Conservation (phyloP, 768 basidiomycete genomes). For the Albatrellus ellisii region DNA sequence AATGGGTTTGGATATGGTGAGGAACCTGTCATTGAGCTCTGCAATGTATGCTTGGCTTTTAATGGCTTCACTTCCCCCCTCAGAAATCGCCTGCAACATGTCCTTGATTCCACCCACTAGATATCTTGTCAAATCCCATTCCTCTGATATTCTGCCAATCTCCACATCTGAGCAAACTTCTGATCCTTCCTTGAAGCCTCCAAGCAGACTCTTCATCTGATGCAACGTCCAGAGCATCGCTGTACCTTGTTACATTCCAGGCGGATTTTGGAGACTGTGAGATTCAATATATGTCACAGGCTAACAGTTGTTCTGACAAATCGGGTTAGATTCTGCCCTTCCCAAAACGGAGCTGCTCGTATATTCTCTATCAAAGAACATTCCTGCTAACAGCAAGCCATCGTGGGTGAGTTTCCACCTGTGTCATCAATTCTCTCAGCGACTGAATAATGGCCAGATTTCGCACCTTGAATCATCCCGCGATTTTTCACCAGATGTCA, state of each 20-base stretch:
- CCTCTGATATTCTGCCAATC: conserved; percentile 5
- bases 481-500: conserved; percentile 5
- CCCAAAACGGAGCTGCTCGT: conserved; percentile 26
- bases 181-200: conserved; percentile 8
- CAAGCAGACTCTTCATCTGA: neutral
- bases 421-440: neutral
- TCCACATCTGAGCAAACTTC: conserved; percentile 7
- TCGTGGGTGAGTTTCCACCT: conserved; percentile 27
- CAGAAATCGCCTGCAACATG: neutral
- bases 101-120: conserved; percentile 1
- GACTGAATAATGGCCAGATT: neutral
- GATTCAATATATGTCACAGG: neutral
- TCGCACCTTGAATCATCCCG: neutral
- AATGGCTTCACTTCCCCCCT: conserved; percentile 4
- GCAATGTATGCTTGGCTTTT: conserved; percentile 10
- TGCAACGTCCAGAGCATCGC: conserved; percentile 2
- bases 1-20: conserved; percentile 13
- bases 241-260: conserved; percentile 12
- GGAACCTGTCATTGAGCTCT: conserved; percentile 8
- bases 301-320: neutral
- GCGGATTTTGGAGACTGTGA: conserved; percentile 9
- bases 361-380: conserved; percentile 18
- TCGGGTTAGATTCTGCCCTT: conserved; percentile 19
- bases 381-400: conserved; percentile 12
- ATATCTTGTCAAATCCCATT: conserved; percentile 6